phyloP scores from a whole-genome alignment of 1,284 basidiomycete genomes.

The Xerocomus amazonicus region DNA sequence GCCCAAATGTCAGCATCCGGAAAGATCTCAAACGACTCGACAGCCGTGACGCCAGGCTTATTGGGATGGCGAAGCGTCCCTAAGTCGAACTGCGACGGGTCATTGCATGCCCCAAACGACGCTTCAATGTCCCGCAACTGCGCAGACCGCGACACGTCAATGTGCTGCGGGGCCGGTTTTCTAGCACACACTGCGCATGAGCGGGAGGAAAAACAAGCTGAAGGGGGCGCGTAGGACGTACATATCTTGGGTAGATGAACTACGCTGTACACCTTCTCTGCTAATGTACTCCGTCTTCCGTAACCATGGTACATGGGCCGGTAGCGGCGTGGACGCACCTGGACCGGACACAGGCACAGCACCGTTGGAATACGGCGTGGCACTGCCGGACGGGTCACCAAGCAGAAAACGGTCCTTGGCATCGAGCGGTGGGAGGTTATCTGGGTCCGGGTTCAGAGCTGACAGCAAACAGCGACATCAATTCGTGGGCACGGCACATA shows the following conservation, averaged over 20 bases:
- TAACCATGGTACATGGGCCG: slow-evolving; percentile 80
- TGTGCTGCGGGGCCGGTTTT: slow-evolving; percentile 49
- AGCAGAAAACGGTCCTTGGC: slow-evolving; percentile 70
- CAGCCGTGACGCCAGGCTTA: slow-evolving; percentile 71
- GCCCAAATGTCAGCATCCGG: slow-evolving; percentile 88
- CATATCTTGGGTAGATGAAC: slow-evolving; percentile 51
- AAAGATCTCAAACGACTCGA: slow-evolving; percentile 82
- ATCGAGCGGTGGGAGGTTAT: slow-evolving; percentile 61
- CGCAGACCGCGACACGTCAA: slow-evolving; percentile 75
- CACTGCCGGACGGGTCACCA: slow-evolving; percentile 50
- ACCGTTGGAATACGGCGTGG: slow-evolving; percentile 43
- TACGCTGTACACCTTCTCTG: slow-evolving; percentile 54
- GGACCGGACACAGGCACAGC: slow-evolving; percentile 32
- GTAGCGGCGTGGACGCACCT: slow-evolving; percentile 41
- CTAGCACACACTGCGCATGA: slow-evolving; percentile 29
- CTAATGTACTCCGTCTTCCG: slow-evolving; percentile 86
- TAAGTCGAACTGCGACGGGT: slow-evolving; percentile 49
- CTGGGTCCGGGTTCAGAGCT: slow-evolving; percentile 69
- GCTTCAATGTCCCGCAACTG: slow-evolving; percentile 82
- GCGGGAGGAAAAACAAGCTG: background rate
- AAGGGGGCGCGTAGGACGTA: slow-evolving; percentile 32
- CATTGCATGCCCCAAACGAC: slow-evolving; percentile 69
- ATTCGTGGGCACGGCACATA: slow-evolving; percentile 1
- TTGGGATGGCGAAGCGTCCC: slow-evolving; percentile 70
- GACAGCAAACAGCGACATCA: background rate